A percentile compares a stretch with the other conserved stretches of the same genome.
Conservation (phyloP, 2,329 filamentous ascomycete genomes). For the Penicillium palitans region DNA sequence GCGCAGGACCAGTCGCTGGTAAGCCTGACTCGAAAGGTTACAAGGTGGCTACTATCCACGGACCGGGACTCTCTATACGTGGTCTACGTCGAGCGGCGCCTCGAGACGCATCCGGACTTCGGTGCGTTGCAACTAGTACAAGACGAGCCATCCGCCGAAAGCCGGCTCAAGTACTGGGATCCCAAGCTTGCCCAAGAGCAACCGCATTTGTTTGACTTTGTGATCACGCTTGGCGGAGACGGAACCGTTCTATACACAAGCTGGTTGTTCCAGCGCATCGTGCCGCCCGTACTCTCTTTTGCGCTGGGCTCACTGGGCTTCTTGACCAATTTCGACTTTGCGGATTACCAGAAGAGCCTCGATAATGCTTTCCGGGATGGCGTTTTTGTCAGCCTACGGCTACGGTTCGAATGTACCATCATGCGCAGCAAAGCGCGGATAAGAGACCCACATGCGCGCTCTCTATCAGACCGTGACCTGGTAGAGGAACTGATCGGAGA, state of each 20-base stretch:
- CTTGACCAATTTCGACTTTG: constrained; percentile 93
- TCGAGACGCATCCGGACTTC: constrained; percentile 71
- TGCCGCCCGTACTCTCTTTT: constrained; percentile 91
- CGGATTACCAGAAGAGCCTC: constrained; percentile 68
- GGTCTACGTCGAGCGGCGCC: constrained; percentile 76
- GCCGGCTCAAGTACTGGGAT: constrained; percentile 78
- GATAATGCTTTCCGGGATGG: constrained; percentile 74
- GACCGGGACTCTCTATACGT: constrained; percentile 68
- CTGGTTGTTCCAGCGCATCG: constrained; percentile 94
- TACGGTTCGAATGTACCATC: constrained; percentile 89
- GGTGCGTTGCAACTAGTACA: constrained; percentile 67
- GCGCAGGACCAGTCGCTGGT: constrained; percentile 83
- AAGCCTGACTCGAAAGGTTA: constrained; percentile 71
- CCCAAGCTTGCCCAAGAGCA: constrained; percentile 72
- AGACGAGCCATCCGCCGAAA: constrained; percentile 56
- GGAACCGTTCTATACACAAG: constrained; percentile 96
- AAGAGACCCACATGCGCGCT: constrained; percentile 24
- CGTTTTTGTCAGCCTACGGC: constrained; percentile 80
- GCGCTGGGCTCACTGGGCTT: constrained; percentile 90
- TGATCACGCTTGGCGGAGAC: constrained; percentile 88
- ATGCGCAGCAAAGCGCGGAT: constrained; percentile 64
- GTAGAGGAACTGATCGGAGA: constrained; percentile 89
- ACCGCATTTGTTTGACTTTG: constrained; percentile 90
- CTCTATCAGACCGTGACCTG: constrained; percentile 61
- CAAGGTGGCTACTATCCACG: constrained; percentile 75